Percentiles rank a stretch among this genome's conserved stretches.
phyloP scores from a whole-genome alignment of 176 grass and related monocot species.

The Oryza glumipatula region DNA sequence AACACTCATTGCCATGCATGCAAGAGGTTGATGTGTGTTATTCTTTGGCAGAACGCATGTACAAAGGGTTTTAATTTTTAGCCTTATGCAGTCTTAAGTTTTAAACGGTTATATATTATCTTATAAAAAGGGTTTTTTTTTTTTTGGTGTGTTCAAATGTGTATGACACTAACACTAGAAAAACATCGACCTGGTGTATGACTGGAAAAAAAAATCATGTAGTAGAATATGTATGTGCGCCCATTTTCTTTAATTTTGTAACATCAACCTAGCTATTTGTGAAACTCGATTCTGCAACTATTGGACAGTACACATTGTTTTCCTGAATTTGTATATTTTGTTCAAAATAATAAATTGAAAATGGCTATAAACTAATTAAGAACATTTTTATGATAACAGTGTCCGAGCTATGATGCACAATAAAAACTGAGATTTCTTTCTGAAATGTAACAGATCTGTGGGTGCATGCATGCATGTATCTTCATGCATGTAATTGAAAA shows the following conservation, averaged over 20 bases:
- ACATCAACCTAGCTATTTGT: background rate
- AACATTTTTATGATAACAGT: background rate
- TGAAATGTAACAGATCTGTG: background rate
- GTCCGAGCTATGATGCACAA: background rate
- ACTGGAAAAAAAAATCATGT: too few species aligned
- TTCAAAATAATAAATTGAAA: too few species aligned
- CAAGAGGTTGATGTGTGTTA: conserved; percentile 13
- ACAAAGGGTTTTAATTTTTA: too few species aligned
- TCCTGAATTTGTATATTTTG: background rate
- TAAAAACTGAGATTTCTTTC: background rate
- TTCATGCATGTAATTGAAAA: too few species aligned
- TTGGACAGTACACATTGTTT: background rate
- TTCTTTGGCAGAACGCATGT: background rate
- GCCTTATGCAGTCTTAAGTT: too few species aligned
- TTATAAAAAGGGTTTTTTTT: too few species aligned
- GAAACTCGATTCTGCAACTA: background rate
- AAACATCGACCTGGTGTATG: too few species aligned
- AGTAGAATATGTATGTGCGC: background rate
- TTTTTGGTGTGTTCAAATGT: background rate
- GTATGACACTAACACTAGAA: too few species aligned
- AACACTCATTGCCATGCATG: background rate
- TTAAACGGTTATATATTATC: too few species aligned
- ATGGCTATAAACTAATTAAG: background rate
- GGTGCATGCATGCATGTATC: too few species aligned
- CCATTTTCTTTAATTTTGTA: background rate